Conservation (phyloP, 345 rosid genomes). For the Camelina hispida region DNA sequence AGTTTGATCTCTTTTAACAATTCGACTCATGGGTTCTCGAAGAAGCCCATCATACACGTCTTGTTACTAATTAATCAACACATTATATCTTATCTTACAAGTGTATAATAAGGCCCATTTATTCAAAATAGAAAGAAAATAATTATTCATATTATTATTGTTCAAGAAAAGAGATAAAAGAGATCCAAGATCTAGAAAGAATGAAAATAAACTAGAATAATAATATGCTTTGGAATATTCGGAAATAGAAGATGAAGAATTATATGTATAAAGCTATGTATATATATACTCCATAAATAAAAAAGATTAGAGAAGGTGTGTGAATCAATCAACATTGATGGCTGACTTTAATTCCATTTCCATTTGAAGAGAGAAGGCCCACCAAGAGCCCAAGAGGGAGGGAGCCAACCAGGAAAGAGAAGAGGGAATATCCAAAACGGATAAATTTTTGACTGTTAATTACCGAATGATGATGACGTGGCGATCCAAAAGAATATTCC, state of each 20-base stretch:
- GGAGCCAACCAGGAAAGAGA: constrained; percentile 29
- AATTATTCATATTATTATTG: not conserved
- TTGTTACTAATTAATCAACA: not conserved
- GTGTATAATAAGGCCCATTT: not conserved
- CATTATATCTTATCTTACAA: not conserved
- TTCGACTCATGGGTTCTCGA: not conserved
- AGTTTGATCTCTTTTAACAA: not conserved
- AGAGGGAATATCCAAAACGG: constrained; percentile 42
- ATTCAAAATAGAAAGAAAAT: not conserved
- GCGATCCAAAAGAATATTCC: constrained; percentile 41
- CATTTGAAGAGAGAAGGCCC: not conserved
- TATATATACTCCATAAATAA: no score
- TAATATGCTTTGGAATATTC: constrained; percentile 43
- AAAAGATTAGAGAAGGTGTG: constrained; percentile 7
- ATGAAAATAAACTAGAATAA: not conserved
- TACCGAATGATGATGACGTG: constrained; percentile 32
- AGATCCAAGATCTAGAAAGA: not conserved
- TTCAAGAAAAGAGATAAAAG: not conserved
- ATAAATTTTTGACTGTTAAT: constrained; percentile 33
- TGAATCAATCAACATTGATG: constrained; percentile 19
- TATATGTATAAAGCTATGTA: no score
- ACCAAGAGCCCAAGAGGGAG: constrained; percentile 7
- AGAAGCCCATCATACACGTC: not conserved
- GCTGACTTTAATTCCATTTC: not conserved
- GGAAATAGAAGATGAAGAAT: not conserved